A percentile compares a stretch with the other conserved stretches of the same genome.
phyloP scores from a whole-genome alignment of 169 alveolate genomes.

The Plasmodium cynomolgi region DNA sequence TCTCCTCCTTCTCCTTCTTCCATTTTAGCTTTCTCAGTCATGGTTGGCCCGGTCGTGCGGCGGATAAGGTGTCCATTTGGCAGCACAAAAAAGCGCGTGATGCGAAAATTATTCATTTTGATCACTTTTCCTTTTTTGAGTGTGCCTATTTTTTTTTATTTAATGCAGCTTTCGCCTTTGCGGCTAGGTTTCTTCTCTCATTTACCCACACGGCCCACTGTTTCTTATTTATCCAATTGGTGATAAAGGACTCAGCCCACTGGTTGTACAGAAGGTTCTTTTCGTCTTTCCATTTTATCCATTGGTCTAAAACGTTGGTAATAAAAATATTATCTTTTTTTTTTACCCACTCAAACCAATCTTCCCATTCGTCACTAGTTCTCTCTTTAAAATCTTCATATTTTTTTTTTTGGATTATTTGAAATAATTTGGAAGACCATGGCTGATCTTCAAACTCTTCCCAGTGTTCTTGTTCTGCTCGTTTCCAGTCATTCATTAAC shows the following conservation, averaged over 20 bases:
- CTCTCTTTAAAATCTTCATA: slow-evolving; percentile 6
- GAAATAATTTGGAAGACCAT: neutral
- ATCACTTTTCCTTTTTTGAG: neutral
- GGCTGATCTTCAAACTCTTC: neutral
- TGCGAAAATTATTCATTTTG: neutral
- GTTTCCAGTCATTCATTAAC: slow-evolving; percentile 24
- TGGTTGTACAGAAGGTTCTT: neutral
- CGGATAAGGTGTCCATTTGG: neutral
- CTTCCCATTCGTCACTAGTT: neutral
- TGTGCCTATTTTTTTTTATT: neutral
- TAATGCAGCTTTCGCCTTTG: neutral
- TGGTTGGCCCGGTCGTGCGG: neutral
- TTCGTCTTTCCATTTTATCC: slow-evolving; percentile 10
- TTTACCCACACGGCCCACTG: slow-evolving; percentile 7
- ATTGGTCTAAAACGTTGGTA: neutral
- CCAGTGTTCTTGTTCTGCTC: slow-evolving; percentile 9
- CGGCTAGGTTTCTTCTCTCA: neutral
- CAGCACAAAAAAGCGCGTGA: neutral
- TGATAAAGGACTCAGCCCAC: neutral
- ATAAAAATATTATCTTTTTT: neutral
- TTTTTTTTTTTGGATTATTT: neutral
- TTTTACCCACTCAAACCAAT: slow-evolving; percentile 3
- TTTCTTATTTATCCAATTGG: slow-evolving; percentile 14
- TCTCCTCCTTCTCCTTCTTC: neutral
- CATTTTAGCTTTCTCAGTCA: neutral